Evolutionary conservation across 495 filamentous ascomycete genomes (phyloP), one percentile per base, ranked within the genome.

Genomic region (Neurospora tetraspora): DNA sequence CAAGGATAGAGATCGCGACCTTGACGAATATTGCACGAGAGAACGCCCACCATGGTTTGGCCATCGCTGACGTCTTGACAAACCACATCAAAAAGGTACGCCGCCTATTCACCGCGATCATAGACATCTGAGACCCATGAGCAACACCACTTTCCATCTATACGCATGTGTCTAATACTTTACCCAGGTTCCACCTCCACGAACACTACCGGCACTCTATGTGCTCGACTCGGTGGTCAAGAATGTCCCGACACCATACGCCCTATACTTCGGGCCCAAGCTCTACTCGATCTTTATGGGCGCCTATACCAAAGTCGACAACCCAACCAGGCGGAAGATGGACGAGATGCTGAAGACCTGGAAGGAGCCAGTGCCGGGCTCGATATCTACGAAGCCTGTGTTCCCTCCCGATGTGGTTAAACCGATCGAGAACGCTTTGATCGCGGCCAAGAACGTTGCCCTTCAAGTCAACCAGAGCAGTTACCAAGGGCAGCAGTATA

Each of bases 271-370:
- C 73, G 93, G 96, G 43, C 90, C 92, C 23, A 94, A 95, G 80
- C 88, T 99, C 72, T 98, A 93, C 80, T 87, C 89, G 75, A 97
- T 93, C 20, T 99, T 97, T 80, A 98, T 99, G 94, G 91, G 93
- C 75, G 93, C 96, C 70, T 99, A 98, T 80, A 90, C 90, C 6
- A 86, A 96, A 76, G 94, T 98, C 73, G 94, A 97, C 77, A 84
- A 84, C 69, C 83, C 85, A 47, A 93, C 92, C n/a, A 87, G 96
- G 76, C 87, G 90, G 71, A 95, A 96, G 82, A 89, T 99, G 84
- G 95, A 98, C 73, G 94, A 96, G 81, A 94, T 99, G 92, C 87
- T 98, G 69, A 94, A 93, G 83, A 99, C 96, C 1, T 99, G 96
- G 96, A 99, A 97, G 80, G 92, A 97, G 79, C 93, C 96, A 20